Evolutionary conservation across 495 filamentous ascomycete genomes (phyloP), one percentile per base, ranked within the genome.

Genomic region (Entonaema liquescens): DNA sequence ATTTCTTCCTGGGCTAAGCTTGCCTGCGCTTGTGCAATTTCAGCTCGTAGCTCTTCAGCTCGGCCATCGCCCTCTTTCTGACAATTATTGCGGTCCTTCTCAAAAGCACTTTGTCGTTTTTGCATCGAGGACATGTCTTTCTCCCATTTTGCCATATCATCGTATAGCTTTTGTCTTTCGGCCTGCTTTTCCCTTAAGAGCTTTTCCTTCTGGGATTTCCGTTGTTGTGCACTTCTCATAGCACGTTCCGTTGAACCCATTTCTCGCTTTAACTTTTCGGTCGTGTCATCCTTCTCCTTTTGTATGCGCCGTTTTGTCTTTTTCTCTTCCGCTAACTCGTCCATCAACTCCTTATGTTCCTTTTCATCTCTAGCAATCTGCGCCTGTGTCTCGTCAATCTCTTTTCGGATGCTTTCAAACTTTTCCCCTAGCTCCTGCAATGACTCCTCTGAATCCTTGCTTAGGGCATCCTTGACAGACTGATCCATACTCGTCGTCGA

Each of bases 261-360:
- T 71, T 97, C 91, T 62, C 90, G 91, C 74, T 90, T 92, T 29
- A 97, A 77, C 74, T 91, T 90, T 50, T 90, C 88, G n/a, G 89
- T 94, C 28, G 87, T 88, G 65, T 96, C 92, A 65, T 97, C 93
- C 77, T 92, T 94, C 70, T 97, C 93, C 75, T 90, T 93, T 40
- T 93, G 84, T 40, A 88, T 84, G 72, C 90, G 89, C 73, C 81
- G 89, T 70, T 96, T 86, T 33, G 89, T 86, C 68, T 94, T 92
- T 60, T 93, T 88, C 31, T 89, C 80, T 13, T 79, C 80, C 62
- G 90, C 87, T 59, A 92, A 88, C 68, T 98, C 93, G 11, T 94
- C 91, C 59, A 94, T 87, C 52, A 90, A 84, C 12, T 89, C 87
- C 28, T 79, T 80, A 21, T 85, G 89, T 42, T 93, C 92, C 40